Percentiles rank a stretch among this genome's conserved stretches.
These are phyloP conservation scores for Benincasa hispida DNA, from an alignment of 306 rosid genomes.

Conservation along the genomic window DNA sequence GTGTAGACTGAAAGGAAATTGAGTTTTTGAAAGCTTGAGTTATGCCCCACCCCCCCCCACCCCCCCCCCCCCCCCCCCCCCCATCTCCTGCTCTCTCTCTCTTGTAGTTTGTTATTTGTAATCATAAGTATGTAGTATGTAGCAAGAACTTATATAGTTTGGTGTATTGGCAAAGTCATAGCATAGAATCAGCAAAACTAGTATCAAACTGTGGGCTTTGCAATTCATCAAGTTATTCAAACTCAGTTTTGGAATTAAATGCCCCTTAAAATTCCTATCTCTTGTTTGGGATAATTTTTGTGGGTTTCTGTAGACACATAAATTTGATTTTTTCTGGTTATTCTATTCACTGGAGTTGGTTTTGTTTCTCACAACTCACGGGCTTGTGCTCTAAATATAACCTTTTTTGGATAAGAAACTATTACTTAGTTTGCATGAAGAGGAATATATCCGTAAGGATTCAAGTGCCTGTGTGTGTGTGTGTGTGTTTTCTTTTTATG, in stretches of 20 bases:
- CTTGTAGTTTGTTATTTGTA: background rate
- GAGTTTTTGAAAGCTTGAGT: background rate
- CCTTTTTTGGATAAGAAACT: too few species aligned
- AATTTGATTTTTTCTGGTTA: background rate
- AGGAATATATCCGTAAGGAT: background rate
- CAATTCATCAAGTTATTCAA: background rate
- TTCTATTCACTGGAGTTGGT: background rate
- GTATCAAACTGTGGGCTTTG: background rate
- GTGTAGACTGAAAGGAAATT: background rate
- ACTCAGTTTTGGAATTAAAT: background rate
- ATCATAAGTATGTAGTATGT: background rate
- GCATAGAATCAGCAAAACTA: background rate
- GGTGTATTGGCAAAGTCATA: background rate
- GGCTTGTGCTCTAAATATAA: background rate
- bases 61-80: too few species aligned
- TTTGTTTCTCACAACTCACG: background rate
- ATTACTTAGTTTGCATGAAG: background rate
- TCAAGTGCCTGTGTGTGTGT: background rate
- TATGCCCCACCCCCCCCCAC: too few species aligned
- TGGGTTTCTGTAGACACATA: background rate
- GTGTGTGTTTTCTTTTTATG: background rate
- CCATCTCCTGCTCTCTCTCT: background rate
- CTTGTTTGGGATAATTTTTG: background rate
- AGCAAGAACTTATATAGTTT: background rate
- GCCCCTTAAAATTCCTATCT: background rate